Conservation (phyloP, 2,329 filamentous ascomycete genomes). For the Monosporascus sp. region DNA sequence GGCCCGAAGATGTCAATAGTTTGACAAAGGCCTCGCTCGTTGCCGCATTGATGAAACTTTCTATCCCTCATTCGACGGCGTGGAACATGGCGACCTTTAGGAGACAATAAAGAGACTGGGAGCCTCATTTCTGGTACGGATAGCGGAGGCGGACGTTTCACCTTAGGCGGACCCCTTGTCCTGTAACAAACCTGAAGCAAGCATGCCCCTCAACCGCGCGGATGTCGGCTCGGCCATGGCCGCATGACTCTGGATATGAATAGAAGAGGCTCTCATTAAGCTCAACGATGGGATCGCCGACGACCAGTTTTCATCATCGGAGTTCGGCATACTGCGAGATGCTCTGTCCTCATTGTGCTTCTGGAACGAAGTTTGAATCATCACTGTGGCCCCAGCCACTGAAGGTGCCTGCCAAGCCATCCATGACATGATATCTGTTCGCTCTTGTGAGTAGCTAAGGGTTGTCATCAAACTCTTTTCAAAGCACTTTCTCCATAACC, state of each 20-base stretch:
- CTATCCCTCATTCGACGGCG: constrained; percentile 15
- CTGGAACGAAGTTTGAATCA: no score
- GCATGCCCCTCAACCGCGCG: constrained; percentile 12
- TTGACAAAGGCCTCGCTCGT: no score
- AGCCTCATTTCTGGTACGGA: constrained; percentile 8
- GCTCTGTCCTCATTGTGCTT: no score
- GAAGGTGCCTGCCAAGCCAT: no score
- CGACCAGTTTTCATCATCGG: no score
- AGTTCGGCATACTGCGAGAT: background rate
- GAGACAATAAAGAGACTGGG: constrained; percentile 8
- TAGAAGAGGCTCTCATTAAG: background rate
- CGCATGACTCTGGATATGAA: background rate
- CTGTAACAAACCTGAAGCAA: constrained; percentile 26
- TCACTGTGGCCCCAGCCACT: no score
- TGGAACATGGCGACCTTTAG: constrained; percentile 2
- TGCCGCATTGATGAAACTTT: no score
- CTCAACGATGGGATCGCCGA: no score
- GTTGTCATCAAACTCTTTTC: no score
- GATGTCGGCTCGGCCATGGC: background rate
- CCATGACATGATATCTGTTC: no score
- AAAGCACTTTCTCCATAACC: no score
- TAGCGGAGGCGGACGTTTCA: background rate
- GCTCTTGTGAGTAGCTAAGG: no score
- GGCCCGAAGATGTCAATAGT: background rate
- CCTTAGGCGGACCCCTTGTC: constrained; percentile 16